Evolutionary conservation across 257 asterid genomes (phyloP), one percentile per base, ranked within the genome.

Genomic region (Salvia hispanica): DNA sequence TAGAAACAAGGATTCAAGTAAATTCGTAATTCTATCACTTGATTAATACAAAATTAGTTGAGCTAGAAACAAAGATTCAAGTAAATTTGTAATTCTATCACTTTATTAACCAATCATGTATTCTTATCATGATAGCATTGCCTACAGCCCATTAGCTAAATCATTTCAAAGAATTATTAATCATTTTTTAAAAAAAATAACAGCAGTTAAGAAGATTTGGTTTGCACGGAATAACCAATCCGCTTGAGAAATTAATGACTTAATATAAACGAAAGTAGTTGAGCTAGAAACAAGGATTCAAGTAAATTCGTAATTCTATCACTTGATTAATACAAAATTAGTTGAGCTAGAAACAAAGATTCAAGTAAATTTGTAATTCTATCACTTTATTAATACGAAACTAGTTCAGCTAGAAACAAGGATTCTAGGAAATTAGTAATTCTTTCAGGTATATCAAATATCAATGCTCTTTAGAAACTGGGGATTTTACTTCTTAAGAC

Each of bases 151-250:
- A 70, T 50, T 13, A 50, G 58, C n/a, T 12, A 9, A 33, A 40
- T 12, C 60, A 53, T 43, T 46, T 3, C 34, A 21, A 57, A 45
- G 47, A 33, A 13, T 40, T 28, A 11, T 11, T 37, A 68, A 46
- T 44, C 75, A 45, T 59, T n/a, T n/a, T n/a, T n/a, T n/a, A n/a
- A n/a, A 34, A 44, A 44, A 31, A 45, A 9, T 5, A 54, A 71
- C 58, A 65, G 6, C 59, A 18, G 31, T 40, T 48, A 39, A 4
- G 39, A n/a, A 31, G 34, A 45, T 33, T 10, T 46, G 36, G 37
- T 18, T 62, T 12, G 42, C 7, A 34, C 8, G 44, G 43, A 72
- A 33, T 14, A 25, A 43, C 25, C 6, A 48, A 48, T n/a, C 34
- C n/a, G 3, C 5, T 3, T 11, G 43, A 21, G 48, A 60, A 18